Base-by-base conservation (phyloP, 768 basidiomycete species). In the Boletales sp. region DNA sequence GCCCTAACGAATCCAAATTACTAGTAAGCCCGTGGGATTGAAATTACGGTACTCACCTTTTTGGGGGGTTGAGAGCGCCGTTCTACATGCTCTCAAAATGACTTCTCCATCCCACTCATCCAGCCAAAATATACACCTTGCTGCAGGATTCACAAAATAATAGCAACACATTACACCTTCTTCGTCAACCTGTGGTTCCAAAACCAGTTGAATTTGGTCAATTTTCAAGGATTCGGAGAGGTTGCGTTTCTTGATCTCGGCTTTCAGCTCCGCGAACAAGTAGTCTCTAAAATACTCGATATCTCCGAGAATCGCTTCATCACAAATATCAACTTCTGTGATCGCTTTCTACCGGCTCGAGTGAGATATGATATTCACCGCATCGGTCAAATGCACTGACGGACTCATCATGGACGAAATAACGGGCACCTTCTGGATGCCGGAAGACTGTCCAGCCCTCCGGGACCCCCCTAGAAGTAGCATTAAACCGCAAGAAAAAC, bases 391-490 rank as follows among this genome's bases (percentile, higher is more conserved):
- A 35, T 32, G 10, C 35, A 57, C 71, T 9, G 41, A 82, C 83
- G 66, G 73, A 74, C 4, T 67, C 54, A 40, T 49, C 19, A 48
- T 82, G 70, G 55, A 72, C 74, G 48, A 80, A 86, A 58, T 84
- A 86, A 14, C 76, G 71, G 15, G 72, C 75, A 8, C 84, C 84
- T 62, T 86, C 84, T 0, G 84, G 82, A 54, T 86, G 84, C 2
- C 69, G 63, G 34, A 69, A 66, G 1, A 73, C 61, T 8, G 32
- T 61, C 84, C 84, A 86, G 0, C 71, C 76, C 3, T 17, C 8
- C 0, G 67, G 69, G 2, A 52, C 19, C 1, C 27, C 45, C 37
- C 65, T 66, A 40, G 11, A 40, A 43, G 49, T 0, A 1, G 3
- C 24, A 21, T 8, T 50, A 37, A 14, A 31, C 21, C 31, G 15